Conservation (phyloP, 2,329 filamentous ascomycete species). For the Nemania abortiva region DNA sequence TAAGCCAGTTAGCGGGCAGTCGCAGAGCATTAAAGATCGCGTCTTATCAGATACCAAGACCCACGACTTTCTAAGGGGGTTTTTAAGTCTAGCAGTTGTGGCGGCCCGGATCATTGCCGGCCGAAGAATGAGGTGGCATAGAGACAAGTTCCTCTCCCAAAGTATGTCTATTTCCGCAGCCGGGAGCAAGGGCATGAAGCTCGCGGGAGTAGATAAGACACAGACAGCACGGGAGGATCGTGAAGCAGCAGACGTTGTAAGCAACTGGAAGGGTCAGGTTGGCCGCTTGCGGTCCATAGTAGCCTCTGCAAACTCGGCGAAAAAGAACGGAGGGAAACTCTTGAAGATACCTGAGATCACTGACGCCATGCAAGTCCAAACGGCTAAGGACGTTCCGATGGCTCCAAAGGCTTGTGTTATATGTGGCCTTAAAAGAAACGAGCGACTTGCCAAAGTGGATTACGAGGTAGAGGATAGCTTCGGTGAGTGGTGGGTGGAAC, state of each 20-base stretch:
- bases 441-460: constrained; percentile 82
- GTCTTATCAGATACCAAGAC: constrained; percentile 73
- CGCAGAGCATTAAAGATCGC: constrained; percentile 69
- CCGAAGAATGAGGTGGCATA: constrained; percentile 88
- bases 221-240: constrained; percentile 87
- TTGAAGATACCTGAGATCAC: constrained; percentile 76
- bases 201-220: constrained; percentile 84
- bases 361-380: constrained; percentile 75
- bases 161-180: constrained; percentile 88
- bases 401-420: constrained; percentile 83
- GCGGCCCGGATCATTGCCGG: constrained; percentile 86
- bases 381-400: constrained; percentile 78
- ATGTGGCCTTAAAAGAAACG: constrained; percentile 89
- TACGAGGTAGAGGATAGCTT: constrained; percentile 87
- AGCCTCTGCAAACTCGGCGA: constrained; percentile 70
- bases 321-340: constrained; percentile 48
- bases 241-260: constrained; percentile 82
- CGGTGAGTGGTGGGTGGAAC: constrained; percentile 95
- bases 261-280: constrained; percentile 79
- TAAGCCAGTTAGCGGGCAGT: constrained; percentile 71
- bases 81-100: constrained; percentile 73
- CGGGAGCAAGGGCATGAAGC: constrained; percentile 88
- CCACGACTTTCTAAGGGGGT: constrained; percentile 72
- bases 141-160: constrained; percentile 85
- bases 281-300: constrained; percentile 80